Evolutionary conservation across 164 flowering plant genomes (phyloP).

Genomic region (Litsea cubeba): DNA sequence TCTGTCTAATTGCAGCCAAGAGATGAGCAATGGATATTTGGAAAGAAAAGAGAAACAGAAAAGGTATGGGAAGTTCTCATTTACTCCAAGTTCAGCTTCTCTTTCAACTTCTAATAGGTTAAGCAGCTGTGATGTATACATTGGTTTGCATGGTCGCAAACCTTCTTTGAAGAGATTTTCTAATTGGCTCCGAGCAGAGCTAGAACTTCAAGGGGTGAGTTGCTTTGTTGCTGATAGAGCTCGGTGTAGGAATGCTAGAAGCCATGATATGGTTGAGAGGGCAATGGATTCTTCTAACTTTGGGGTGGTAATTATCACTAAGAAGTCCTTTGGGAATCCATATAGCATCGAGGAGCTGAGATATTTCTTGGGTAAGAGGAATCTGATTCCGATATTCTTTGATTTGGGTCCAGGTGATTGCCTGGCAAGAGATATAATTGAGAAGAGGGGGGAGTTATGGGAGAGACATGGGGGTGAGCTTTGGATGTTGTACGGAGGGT

Average conservation of each 20-base stretch:
- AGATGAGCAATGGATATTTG: conserved; percentile 27
- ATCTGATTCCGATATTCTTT: conserved; percentile 77
- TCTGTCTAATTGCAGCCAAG: conserved; percentile 31
- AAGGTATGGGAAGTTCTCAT: conserved; percentile 35
- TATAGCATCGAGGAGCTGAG: conserved; percentile 83
- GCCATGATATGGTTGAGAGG: conserved; percentile 58
- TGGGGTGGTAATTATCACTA: conserved; percentile 77
- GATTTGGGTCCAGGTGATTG: conserved; percentile 84
- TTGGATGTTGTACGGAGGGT: conserved; percentile 75
- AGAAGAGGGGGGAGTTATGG: conserved; percentile 85
- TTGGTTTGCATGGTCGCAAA: conserved; percentile 82
- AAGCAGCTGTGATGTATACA: conserved; percentile 81
- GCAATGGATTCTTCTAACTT: conserved; percentile 76
- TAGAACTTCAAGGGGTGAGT: conserved; percentile 82
- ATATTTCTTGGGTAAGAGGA: conserved; percentile 70
- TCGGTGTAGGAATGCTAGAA: conserved; percentile 63
- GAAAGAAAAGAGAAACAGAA: conserved; percentile 36
- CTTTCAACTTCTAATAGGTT: conserved; percentile 40
- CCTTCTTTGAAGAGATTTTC: conserved; percentile 68
- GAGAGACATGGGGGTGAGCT: conserved; percentile 87
- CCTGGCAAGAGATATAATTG: conserved; percentile 78
- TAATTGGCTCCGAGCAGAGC: conserved; percentile 85
- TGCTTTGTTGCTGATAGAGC: conserved; percentile 84
- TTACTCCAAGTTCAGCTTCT: conserved; percentile 37
- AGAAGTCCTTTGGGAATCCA: conserved; percentile 78